Conservation (phyloP, 305 asterid genomes). For the Solanum aculeatissimum region DNA sequence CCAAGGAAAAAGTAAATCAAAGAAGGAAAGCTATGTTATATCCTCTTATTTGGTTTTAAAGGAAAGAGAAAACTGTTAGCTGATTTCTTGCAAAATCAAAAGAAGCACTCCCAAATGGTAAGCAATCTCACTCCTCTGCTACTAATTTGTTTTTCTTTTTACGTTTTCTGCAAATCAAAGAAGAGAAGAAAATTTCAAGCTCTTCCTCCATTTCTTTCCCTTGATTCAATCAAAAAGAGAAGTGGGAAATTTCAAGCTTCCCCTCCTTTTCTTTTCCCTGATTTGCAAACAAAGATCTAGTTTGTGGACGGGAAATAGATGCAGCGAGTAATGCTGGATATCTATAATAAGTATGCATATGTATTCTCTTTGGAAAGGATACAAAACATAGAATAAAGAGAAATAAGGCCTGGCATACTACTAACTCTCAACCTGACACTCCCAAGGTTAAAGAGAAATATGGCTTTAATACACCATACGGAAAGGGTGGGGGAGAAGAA, state of each 20-base stretch:
- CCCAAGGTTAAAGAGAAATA: background rate
- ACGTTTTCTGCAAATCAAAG: background rate
- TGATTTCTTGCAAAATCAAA: background rate
- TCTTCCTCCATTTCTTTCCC: background rate
- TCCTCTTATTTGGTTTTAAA: background rate
- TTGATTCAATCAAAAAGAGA: background rate
- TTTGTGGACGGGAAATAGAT: background rate
- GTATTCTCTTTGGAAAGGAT: background rate
- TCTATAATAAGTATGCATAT: background rate
- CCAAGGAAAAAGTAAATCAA: background rate
- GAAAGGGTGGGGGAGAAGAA: background rate
- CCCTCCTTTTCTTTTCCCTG: background rate
- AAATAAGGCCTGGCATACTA: background rate
- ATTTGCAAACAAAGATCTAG: background rate
- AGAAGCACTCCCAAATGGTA: background rate
- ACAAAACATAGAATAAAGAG: background rate
- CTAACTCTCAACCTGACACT: background rate
- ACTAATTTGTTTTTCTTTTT: background rate
- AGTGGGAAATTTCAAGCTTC: background rate
- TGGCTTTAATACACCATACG: background rate
- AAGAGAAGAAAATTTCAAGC: background rate
- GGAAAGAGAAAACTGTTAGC: background rate
- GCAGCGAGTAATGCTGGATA: background rate
- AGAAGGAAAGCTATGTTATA: background rate
- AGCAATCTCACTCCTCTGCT: background rate